Conservation (phyloP, 257 asterid species). For the Solanum chmielewskii region DNA sequence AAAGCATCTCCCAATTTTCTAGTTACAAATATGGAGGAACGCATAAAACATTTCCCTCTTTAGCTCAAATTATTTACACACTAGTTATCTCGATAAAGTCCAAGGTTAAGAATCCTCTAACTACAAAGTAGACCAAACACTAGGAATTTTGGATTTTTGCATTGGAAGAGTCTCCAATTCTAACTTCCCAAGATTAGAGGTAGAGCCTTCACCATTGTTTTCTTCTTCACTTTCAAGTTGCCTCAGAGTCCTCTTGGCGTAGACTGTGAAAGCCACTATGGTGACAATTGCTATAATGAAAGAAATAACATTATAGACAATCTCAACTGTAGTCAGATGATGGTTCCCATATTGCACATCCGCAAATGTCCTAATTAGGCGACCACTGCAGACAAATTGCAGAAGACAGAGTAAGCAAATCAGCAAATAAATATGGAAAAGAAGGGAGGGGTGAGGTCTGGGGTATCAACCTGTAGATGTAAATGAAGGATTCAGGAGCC, state of each 20-base stretch:
- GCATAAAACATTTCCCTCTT: not conserved
- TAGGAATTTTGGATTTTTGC: slow-evolving; percentile 24
- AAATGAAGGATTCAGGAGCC: slow-evolving; percentile 91
- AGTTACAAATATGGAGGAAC: not conserved
- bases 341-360: slow-evolving; percentile 70
- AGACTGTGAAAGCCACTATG: slow-evolving; percentile 53
- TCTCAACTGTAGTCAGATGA: slow-evolving; percentile 61
- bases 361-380: slow-evolving; percentile 72
- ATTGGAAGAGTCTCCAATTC: slow-evolving; percentile 67
- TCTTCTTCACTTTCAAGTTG: slow-evolving; percentile 46
- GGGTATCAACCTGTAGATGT: slow-evolving; percentile 62
- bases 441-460: not conserved
- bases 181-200: slow-evolving; percentile 2
- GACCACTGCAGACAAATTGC: slow-evolving; percentile 50
- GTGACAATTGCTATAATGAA: slow-evolving; percentile 55
- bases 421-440: not conserved
- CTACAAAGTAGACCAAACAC: slow-evolving; percentile 9
- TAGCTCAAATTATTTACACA: slow-evolving; percentile 12
- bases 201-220: slow-evolving; percentile 17
- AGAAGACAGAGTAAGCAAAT: not conserved
- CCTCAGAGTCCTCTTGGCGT: slow-evolving; percentile 50
- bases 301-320: slow-evolving; percentile 60
- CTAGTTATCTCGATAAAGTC: not conserved
- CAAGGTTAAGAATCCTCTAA: not conserved
- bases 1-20: not conserved